Evolutionary conservation across 2,329 filamentous ascomycete genomes (phyloP), one percentile per base, ranked within the genome.

Genomic region (Penicillium sp.): DNA sequence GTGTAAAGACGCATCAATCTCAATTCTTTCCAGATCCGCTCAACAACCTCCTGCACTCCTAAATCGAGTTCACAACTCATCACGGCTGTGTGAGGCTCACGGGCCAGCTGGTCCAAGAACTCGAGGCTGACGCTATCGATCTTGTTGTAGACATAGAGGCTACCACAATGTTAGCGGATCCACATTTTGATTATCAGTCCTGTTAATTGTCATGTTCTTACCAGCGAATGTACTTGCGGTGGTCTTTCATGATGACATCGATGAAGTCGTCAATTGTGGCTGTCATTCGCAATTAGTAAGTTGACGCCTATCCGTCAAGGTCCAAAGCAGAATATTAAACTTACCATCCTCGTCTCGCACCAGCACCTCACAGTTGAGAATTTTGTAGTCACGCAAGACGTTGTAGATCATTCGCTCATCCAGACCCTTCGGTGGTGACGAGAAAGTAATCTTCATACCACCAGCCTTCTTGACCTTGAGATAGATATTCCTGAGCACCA

Each of bases 61-160:
- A 99, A 83, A 70, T 97, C 92, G 9, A 97, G 83, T 79, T 99
- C 95, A 74, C 95, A 99, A 69, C 87, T 91, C 94, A 99, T 99
- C 70, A 99, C 93, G 25, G 89, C 91, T 0, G 95, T 97, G 73
- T 97, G 82, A 3, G 92, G 90, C 77, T 99, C 95, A 57, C 92
- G 87, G 5, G 95, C 94, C 22, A 99, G 82, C 71, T 89, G 86
- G 79, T 99, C 90, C 46, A 99, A 84, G 76, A 95, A 96, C 72
- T 97, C 92, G 62, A 99, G 84, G 41, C 89, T 93, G 57, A 99
- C 90, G 73, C 86, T 88, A 78, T 99, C 94, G 77, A 99, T 96
- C 79, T 99, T 99, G 88, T 99, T 99, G 86, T 99, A 99, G 29
- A 97, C 93, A 77, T 99, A 99, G 29, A 99, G 82, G 70, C 90